These are phyloP conservation scores for Cercophora newfieldiana DNA, from an alignment of 495 filamentous ascomycete genomes.

Conservation along the genomic window DNA sequence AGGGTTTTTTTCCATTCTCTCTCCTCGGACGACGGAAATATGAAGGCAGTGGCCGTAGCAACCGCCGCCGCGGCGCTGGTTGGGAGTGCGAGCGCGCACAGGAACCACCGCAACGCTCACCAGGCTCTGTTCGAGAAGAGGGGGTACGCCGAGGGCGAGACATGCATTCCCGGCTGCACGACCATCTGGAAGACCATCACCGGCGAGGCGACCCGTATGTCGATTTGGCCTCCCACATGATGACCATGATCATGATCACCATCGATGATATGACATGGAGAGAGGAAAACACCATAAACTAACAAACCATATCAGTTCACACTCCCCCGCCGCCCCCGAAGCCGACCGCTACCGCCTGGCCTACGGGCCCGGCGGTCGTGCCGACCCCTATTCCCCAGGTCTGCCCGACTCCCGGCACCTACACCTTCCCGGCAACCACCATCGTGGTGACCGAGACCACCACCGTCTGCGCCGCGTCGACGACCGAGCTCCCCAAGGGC, in stretches of 20 bases:
- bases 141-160: constrained; percentile 38
- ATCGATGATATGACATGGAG: no score
- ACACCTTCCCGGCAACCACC: constrained; percentile 79
- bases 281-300: no score
- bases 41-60: constrained; percentile 68
- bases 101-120: constrained; percentile 61
- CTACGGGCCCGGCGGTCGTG: constrained; percentile 44
- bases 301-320: constrained; percentile 18
- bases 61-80: constrained; percentile 67
- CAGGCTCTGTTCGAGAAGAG: constrained; percentile 57
- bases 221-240: not conserved
- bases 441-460: constrained; percentile 65
- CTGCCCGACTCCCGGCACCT: constrained; percentile 70
- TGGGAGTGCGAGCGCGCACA: constrained; percentile 58
- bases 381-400: constrained; percentile 68
- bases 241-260: not conserved
- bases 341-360: constrained; percentile 29
- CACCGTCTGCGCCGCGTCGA: constrained; percentile 65
- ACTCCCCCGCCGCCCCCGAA: constrained; percentile 43
- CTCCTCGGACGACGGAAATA: constrained; percentile 36
- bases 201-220: constrained; percentile 61
- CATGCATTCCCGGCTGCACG: constrained; percentile 64
- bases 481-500: constrained; percentile 62
- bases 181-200: constrained; percentile 62
- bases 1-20: not conserved